Base-by-base conservation (phyloP, 1,284 basidiomycete species). In the Entoloma clypeatum region DNA sequence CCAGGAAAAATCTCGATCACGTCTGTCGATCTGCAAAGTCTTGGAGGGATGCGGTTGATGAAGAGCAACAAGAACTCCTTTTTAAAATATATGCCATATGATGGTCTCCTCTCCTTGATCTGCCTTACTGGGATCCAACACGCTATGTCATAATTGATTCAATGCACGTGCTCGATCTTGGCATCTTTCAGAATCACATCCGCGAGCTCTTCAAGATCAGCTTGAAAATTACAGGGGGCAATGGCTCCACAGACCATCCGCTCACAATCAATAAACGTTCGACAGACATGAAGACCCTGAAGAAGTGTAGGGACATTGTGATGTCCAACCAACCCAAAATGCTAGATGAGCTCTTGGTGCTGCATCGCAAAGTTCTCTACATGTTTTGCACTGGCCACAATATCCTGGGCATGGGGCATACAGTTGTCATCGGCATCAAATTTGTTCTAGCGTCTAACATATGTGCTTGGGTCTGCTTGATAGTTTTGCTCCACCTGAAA, bases 151-250 rank as follows among this genome's bases (percentile, higher is more conserved):
- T 47, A 5, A 37, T 47, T 19, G 45, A 47, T 33, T 47, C 45
- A 7, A 47, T 47, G 41, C 45, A 47, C 33, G 36, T 32, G 17
- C 28, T 42, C 5, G 36, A 43, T 21, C 33, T 47, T 16, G 41
- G 45, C 2, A 32, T 43, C 5, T 35, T 47, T 13, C 36, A 39
- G 18, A 30, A 41, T 7, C 45, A 47, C 18, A 27, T 22, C 3
- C 33, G 18, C n/a, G 8, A 26, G 3, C 29, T 43, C 3, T 47
- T 41, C 23, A 27, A 37, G 10, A 43, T 36, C 18, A 25, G 30
- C 24, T 14, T 39, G 10, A 23, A 22, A 36, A n/a, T 24, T 36
- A 24, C 23, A 3, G 23, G 26, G 23, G 34, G 34, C 16, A 24
- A 36, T 36, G 34, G 34, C 17, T 21, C 21, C 18, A 36, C n/a